Evolutionary conservation across 805 yeast genomes (phyloP).

Genomic region (Candida chilensis): DNA sequence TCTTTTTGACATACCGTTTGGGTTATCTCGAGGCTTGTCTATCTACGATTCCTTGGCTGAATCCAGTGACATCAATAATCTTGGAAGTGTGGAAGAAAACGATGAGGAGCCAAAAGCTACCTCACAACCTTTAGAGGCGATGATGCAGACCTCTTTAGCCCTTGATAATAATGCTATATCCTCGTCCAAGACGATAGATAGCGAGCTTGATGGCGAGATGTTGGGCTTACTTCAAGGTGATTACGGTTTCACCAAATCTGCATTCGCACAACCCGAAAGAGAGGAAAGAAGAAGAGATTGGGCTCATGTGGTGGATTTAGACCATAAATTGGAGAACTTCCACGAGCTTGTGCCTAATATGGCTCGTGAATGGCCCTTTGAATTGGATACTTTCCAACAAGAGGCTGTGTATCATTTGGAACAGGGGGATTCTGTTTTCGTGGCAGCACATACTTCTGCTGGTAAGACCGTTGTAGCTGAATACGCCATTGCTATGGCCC

Average conservation of each 20-base stretch:
- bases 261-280: too few relatives aligned
- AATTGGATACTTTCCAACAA: constrained; percentile 89
- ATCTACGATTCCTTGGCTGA: constrained; percentile 6
- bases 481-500: constrained; percentile 95
- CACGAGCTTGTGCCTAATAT: constrained; percentile 84
- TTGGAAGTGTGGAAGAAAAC: too few relatives aligned
- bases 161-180: too few relatives aligned
- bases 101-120: too few relatives aligned
- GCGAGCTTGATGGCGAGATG: too few relatives aligned
- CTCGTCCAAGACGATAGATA: too few relatives aligned
- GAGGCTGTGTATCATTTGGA: constrained; percentile 95
- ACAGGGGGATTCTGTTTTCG: constrained; percentile 97
- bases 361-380: constrained; percentile 93
- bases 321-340: constrained; percentile 78
- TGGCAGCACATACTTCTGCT: constrained; percentile 98
- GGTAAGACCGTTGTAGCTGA: constrained; percentile 99
- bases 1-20: constrained; percentile 75
- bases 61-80: constrained; percentile 4
- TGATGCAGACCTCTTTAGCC: too few relatives aligned
- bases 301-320: constrained; percentile 93
- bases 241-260: constrained; percentile 28
- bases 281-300: constrained; percentile 61
- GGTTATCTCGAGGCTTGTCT: constrained; percentile 64
- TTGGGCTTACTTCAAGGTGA: constrained; percentile 45
- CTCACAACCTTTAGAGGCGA: too few relatives aligned